phyloP scores from a whole-genome alignment of 176 grass and related monocot genomes.

The bread wheat (Triticum aestivum) region IWGSC_CS_RefSeq_v2.1 NC_057796.1:49643581-49644080 shows the following conservation, averaged over 20 bases:
- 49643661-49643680: not conserved
- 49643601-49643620: not conserved
- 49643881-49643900: not conserved
- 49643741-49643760: too few species aligned
- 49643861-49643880: not conserved
- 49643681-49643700: not conserved
- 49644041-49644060: not conserved
- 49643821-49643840: not conserved
- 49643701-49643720: not conserved
- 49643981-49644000: not conserved
- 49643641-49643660: not conserved
- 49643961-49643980: not conserved
- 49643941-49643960: slow-evolving; percentile 16
- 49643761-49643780: too few species aligned
- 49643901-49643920: not conserved
- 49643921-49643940: not conserved
- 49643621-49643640: not conserved
- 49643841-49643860: not conserved
- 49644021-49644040: not conserved
- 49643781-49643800: too few species aligned
- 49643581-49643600: not conserved
- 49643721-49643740: not conserved
- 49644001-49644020: not conserved
- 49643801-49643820: not conserved
- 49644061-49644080: slow-evolving; percentile 1